Conservation (phyloP, 345 rosid genomes). For the Pistacia vera region DNA sequence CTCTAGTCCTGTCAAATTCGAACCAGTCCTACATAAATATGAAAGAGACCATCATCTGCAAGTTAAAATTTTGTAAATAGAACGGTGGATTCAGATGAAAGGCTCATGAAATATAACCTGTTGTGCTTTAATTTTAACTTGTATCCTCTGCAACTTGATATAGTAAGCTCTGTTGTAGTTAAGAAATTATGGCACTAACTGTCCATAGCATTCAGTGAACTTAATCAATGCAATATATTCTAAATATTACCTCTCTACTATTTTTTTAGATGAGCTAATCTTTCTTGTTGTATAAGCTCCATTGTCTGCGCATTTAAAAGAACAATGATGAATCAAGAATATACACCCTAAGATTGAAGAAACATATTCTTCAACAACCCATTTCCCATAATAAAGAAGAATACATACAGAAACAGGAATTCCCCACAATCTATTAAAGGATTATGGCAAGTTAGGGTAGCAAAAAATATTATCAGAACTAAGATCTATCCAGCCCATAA, state of each 20-base stretch:
- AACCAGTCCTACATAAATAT: slow-evolving; percentile 56
- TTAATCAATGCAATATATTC: slow-evolving; percentile 17
- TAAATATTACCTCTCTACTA: slow-evolving; percentile 52
- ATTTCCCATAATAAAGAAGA: neutral
- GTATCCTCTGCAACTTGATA: slow-evolving; percentile 46
- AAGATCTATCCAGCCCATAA: too few species aligned
- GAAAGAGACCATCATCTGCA: slow-evolving; percentile 13
- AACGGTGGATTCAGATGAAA: slow-evolving; percentile 8
- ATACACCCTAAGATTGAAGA: neutral
- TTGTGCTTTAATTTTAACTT: slow-evolving; percentile 53
- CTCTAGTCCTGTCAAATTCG: slow-evolving; percentile 26
- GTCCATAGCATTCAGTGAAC: slow-evolving; percentile 7
- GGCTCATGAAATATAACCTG: slow-evolving; percentile 42
- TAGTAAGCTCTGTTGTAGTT: slow-evolving; percentile 52
- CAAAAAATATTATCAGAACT: neutral
- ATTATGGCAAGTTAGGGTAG: neutral
- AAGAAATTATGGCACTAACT: neutral
- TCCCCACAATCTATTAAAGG: neutral
- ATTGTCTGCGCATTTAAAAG: slow-evolving; percentile 39
- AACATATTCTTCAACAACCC: neutral
- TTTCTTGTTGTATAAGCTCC: slow-evolving; percentile 68
- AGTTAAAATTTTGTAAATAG: neutral
- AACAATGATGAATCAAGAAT: neutral
- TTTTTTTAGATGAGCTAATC: slow-evolving; percentile 48
- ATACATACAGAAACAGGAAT: neutral